Evolutionary conservation across 2,329 filamentous ascomycete species (phyloP), one percentile per base, ranked within the genome.

Genomic region (Neofusicoccum laricinum): DNA sequence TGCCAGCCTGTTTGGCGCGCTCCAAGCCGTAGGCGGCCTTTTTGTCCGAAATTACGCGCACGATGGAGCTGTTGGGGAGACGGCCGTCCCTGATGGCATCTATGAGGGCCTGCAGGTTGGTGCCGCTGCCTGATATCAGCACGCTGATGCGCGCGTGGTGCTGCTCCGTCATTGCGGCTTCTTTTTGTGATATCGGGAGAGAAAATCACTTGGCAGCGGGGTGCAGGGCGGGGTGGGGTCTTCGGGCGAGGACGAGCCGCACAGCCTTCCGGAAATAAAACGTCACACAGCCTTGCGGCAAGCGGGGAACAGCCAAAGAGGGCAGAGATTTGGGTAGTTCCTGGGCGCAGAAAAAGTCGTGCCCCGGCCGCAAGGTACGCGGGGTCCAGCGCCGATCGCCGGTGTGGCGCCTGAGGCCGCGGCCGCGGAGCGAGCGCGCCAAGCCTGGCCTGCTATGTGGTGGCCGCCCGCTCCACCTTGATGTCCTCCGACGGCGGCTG

Each of bases 41-140:
- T 71, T 74, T 66, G 58, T 78, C 77, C 64, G 87, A 85, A 65
- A 91, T 86, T 5, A 91, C 88, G 65, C 87, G 85, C 25, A 85
- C 78, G 71, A 90, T 85, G 68, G 81, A 79, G 5, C 81, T 79
- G 68, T 81, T 77, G 45, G 84, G 80, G 34, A 86, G 80, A 25
- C 81, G 75, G 25, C 68, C 71, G 62, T 49, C 25, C 57, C 79
- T 77, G 76, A 80, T 79, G 65, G 85, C 84, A 74, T 89, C 85
- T 71, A 90, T 88, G 61, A 96, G 83, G 64, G 90, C 90, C 81
- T 94, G 90, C 19, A 93, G 86, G 75, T 94, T 94, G 43, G 88
- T 88, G 70, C 91, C 91, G 68, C 85, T 88, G 76, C 91, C 63
- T 43, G 76, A 78, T 40, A 78, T 76, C 17, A 92, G 85, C 69